Conservation (phyloP, 1,139 yeast species). For the Zhuliangozyma blackwelliae region DNA sequence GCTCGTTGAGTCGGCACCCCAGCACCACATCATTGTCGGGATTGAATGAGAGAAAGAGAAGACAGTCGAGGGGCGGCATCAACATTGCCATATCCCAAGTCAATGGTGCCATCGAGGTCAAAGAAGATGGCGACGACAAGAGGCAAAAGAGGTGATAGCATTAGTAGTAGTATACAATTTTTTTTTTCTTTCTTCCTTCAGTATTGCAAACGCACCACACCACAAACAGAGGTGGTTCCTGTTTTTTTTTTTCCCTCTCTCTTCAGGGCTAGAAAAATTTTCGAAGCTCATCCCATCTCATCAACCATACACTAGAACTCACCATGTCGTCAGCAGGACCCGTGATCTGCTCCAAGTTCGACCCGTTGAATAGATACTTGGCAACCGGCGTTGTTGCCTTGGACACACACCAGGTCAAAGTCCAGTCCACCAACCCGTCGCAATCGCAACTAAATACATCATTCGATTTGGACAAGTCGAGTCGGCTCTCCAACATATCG, state of each 20-base stretch:
- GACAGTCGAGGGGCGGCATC: slow-evolving; percentile 30
- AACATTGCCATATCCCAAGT: slow-evolving; percentile 9
- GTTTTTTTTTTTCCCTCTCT: background rate
- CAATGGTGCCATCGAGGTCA: background rate
- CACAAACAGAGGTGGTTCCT: too few relatives aligned
- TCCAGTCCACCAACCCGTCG: slow-evolving; percentile 46
- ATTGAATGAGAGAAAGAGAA: slow-evolving; percentile 14
- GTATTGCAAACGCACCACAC: too few relatives aligned
- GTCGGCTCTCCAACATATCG: slow-evolving; percentile 45
- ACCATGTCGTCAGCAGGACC: slow-evolving; percentile 15
- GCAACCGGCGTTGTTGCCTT: slow-evolving; percentile 70
- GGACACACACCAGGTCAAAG: slow-evolving; percentile 70
- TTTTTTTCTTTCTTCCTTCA: too few relatives aligned
- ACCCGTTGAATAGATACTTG: slow-evolving; percentile 52
- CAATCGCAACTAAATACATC: slow-evolving; percentile 36
- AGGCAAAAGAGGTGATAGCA: too few relatives aligned
- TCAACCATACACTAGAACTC: background rate
- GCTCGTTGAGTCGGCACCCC: slow-evolving; percentile 7
- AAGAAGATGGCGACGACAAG: slow-evolving; percentile 1
- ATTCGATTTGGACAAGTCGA: slow-evolving; percentile 53
- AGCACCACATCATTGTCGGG: slow-evolving; percentile 7
- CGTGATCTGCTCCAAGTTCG: slow-evolving; percentile 41
- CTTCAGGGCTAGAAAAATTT: slow-evolving; percentile 2
- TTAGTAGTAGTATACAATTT: too few relatives aligned
- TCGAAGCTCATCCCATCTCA: slow-evolving; percentile 2